Base-by-base conservation (phyloP, 2,329 filamentous ascomycete species). In the Ilyonectria mors-panacis region DNA sequence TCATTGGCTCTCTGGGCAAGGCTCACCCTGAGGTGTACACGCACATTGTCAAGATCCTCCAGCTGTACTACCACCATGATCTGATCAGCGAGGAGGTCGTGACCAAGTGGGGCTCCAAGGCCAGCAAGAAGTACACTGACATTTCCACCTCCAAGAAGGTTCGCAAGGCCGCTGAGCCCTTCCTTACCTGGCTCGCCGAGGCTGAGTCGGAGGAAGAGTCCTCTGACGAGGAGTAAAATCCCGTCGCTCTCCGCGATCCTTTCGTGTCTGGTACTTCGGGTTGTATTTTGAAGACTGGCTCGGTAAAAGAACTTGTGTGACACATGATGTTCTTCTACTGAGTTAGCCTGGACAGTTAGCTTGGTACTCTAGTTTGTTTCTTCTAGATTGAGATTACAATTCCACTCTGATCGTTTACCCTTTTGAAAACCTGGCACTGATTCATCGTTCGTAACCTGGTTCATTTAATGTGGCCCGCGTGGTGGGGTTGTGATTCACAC, bases 51-150 rank as follows among this genome's bases (percentile, higher is more conserved):
- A 94, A 94, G 81, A 93, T 99, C 76, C 88, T 99, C 70, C 89
- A 97, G 81, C 88, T 93, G 77, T 93, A 95, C 84, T 99, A 98
- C 83, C 90, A 98, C 83, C 88, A 94, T 77, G 96, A 99, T 74
- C 88, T 99, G 62, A 85, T 97, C 76, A 91, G 88, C 58, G 96
- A 99, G 85, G 95, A 97, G 70, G 89, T 94, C 17, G 90, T 97
- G 79, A 93, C 92, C 83, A 92, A 92, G 75, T 99, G 96, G 95
- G 95, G 95, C 72, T 88, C 89, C 79, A 97, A 96, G 88, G 94
- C 95, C 66, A 97, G 94, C 89, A 98, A 97, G 92, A 98, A 98
- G 86, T 98, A 98, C 81, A 93, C 97, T 75, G 95, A 98, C 80
- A 83, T 97, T 68, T 80, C 91, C 67, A 95, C 91, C 68, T 97